Conservation (phyloP, 306 rosid genomes). For the Psophocarpus tetragonolobus region DNA sequence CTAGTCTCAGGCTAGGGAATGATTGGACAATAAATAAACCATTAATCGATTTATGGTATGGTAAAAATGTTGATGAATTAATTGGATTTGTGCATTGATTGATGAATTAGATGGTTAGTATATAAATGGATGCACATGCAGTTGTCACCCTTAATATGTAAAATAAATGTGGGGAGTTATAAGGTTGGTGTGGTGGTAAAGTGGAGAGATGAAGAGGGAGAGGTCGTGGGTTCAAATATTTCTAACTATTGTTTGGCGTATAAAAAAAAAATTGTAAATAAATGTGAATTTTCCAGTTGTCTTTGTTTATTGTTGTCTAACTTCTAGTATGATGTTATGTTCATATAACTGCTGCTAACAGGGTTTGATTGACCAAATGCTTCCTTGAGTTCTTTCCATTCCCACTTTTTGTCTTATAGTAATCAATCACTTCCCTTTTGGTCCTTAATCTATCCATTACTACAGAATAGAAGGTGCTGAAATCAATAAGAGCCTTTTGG, state of each 20-base stretch:
- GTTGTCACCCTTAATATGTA: neutral
- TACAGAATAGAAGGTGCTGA: slow-evolving; percentile 97
- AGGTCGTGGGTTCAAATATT: too few species aligned
- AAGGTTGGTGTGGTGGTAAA: too few species aligned
- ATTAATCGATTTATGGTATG: neutral
- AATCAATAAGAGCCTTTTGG: slow-evolving; percentile 96
- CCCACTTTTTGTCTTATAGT: neutral
- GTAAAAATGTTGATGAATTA: neutral
- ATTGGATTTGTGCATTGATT: neutral
- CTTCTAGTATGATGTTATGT: neutral
- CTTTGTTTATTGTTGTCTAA: neutral
- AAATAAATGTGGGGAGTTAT: too few species aligned
- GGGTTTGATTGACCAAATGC: neutral
- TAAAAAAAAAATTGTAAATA: too few species aligned
- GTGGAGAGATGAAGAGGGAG: too few species aligned
- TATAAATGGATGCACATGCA: neutral
- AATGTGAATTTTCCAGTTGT: neutral
- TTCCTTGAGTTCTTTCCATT: slow-evolving; percentile 8
- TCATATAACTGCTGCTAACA: neutral
- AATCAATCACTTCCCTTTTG: neutral
- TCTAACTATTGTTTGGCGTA: too few species aligned
- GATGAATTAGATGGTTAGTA: too few species aligned
- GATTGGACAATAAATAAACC: neutral
- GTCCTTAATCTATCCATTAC: slow-evolving; percentile 1
- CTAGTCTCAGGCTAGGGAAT: too few species aligned